Evolutionary conservation across 75 land plant genomes (phyloP), one percentile per base, ranked within the genome.

Genomic region (Sequoiadendron giganteum): DNA sequence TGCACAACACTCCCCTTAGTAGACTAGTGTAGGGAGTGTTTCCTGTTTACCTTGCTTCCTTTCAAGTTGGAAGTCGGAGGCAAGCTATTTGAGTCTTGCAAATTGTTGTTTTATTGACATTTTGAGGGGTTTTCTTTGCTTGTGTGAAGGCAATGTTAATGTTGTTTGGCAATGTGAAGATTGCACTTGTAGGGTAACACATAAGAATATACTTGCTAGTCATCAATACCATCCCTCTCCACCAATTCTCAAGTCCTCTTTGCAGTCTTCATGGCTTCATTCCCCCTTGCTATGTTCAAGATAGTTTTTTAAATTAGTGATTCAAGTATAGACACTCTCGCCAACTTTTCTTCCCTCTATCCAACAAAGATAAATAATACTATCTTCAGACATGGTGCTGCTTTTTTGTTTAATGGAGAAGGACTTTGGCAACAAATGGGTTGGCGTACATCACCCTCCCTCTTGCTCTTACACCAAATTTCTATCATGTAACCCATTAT

Each of bases 181-280:
- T n/a, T n/a, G n/a, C 98, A 85, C 88, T 73, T 92, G 88, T 96
- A 96, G 0, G 98, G 98, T 16, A 96, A 95, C 25, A 96, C 96
- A 61, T 96, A 96, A 90, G 95, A 96, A 86, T 96, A 96, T 7
- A 95, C 96, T 85, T 91, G 90, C 96, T 96, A 96, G 86, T 96
- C 96, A 45, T 92, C 96, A 8, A 21, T 87, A 18, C 86, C 93
- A 32, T 49, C 85, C 86, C 91, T 94, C 32, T 78, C 73, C 76
- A 89, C 93, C 30, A 96, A 90, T 83, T 95, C 96, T 19, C 97
- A 95, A 15, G 95, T 94, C 88, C 98, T 88, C 90, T 91, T 94
- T 94, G 92, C 97, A 2, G 94, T 70, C 42, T 83, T 82, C 0
- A 90, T 86, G 92, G 94, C 90, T 79, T 95, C 94, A 85, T 90